phyloP scores from a whole-genome alignment of 805 yeast species.

The Soucietia sequanensis region DNA sequence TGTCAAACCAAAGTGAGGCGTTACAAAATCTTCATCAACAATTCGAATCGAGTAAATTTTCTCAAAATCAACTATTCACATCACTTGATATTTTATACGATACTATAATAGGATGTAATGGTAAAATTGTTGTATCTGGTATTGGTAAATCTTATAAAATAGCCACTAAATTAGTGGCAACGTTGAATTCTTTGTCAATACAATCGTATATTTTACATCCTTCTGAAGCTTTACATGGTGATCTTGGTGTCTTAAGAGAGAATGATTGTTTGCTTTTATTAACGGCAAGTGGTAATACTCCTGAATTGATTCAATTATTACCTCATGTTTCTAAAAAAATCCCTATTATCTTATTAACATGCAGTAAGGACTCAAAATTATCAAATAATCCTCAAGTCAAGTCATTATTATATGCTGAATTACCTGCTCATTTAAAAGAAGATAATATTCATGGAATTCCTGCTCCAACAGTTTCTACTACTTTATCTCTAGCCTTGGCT shows the following conservation, averaged over 20 bases:
- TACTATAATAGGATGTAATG: constrained; percentile 22
- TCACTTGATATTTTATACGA: constrained; percentile 40
- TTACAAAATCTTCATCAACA: constrained; percentile 44
- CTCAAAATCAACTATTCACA: constrained; percentile 42
- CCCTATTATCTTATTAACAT: constrained; percentile 63
- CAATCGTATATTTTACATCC: constrained; percentile 73
- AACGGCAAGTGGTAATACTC: constrained; percentile 81
- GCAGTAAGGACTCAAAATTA: constrained; percentile 55
- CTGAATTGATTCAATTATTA: constrained; percentile 61
- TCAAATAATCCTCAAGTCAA: constrained; percentile 49
- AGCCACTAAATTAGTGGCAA: constrained; percentile 76
- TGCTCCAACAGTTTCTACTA: constrained; percentile 86
- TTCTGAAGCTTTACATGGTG: constrained; percentile 88
- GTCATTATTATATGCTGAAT: constrained; percentile 58
- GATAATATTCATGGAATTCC: constrained; percentile 69
- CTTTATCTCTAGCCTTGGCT: constrained; percentile 69
- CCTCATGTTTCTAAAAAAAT: constrained; percentile 55
- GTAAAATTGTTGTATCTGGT: constrained; percentile 76
- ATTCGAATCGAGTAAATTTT: constrained; percentile 43
- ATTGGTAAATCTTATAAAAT: constrained; percentile 85
- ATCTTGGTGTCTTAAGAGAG: constrained; percentile 66
- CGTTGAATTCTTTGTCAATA: constrained; percentile 75
- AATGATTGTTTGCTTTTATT: constrained; percentile 62
- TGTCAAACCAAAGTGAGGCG: constrained; percentile 49
- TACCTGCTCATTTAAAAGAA: constrained; percentile 60